These are phyloP conservation scores for Metarhizium album DNA, from an alignment of 2,329 filamentous ascomycete species.

Conservation along the genomic window DNA sequence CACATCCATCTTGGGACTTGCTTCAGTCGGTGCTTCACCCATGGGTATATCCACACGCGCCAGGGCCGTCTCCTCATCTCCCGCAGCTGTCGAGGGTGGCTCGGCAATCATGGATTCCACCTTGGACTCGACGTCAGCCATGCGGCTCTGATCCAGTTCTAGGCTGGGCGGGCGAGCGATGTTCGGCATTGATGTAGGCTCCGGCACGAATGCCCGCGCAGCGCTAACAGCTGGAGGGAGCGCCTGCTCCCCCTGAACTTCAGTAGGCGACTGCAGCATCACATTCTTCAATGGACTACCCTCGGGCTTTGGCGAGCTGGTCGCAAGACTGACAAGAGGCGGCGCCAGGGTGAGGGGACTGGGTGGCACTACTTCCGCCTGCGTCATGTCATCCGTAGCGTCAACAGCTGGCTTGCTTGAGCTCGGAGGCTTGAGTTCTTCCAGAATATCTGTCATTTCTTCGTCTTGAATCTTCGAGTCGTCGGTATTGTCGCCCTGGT, in stretches of 20 bases:
- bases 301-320: slow-evolving; percentile 27
- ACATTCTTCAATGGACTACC: slow-evolving; percentile 45
- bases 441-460: slow-evolving; percentile 26
- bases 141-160: background rate
- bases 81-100: slow-evolving; percentile 21
- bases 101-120: slow-evolving; percentile 18
- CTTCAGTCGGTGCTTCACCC: background rate
- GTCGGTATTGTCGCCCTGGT: slow-evolving; percentile 32
- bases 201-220: background rate
- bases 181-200: slow-evolving; percentile 5
- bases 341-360: slow-evolving; percentile 23
- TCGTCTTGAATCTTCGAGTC: slow-evolving; percentile 24
- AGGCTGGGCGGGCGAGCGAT: background rate
- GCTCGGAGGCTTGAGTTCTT: slow-evolving; percentile 15
- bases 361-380: slow-evolving; percentile 12
- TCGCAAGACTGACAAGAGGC: slow-evolving; percentile 15
- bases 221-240: background rate
- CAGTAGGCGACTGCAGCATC: slow-evolving; percentile 34
- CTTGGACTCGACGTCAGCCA: slow-evolving; percentile 5
- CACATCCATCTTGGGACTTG: slow-evolving; percentile 4
- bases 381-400: slow-evolving; percentile 16
- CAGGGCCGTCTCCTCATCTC: slow-evolving; percentile 17
- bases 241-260: slow-evolving; percentile 13
- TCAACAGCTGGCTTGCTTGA: slow-evolving; percentile 13
- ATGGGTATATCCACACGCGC: slow-evolving; percentile 15